Conservation (phyloP, 805 yeast species). For the Candida insectalens region DNA sequence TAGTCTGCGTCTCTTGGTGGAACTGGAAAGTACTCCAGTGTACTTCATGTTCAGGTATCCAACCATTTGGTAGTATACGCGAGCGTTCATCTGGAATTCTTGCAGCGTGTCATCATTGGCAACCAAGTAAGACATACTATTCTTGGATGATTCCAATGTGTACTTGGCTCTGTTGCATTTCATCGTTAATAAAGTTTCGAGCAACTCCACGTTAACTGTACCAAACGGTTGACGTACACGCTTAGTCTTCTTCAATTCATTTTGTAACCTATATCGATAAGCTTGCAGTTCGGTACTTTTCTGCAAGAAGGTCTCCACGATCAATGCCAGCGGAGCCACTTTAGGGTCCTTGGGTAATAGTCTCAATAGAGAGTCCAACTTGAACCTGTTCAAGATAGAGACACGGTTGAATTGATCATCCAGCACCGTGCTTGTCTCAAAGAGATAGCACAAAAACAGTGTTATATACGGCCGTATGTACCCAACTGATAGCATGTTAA, state of each 20-base stretch:
- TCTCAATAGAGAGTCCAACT: conserved; percentile 12
- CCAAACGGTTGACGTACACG: not conserved
- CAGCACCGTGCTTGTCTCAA: conserved; percentile 9
- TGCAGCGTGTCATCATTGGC: too few species aligned
- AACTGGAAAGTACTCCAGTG: not conserved
- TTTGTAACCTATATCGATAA: not conserved
- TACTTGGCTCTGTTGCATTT: too few species aligned
- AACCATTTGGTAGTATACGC: not conserved
- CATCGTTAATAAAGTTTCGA: not conserved
- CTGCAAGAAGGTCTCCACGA: too few species aligned
- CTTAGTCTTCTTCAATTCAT: not conserved
- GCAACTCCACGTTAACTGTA: not conserved
- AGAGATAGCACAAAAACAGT: conserved; percentile 12
- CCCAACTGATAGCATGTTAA: conserved; percentile 19
- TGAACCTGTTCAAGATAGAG: conserved; percentile 15
- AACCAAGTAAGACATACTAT: too few species aligned
- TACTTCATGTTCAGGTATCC: not conserved
- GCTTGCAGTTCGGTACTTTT: not conserved
- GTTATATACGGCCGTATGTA: conserved; percentile 15
- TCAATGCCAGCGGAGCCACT: conserved; percentile 9
- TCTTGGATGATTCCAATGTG: too few species aligned
- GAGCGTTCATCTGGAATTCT: too few species aligned
- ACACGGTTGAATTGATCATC: conserved; percentile 12
- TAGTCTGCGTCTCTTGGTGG: too few species aligned
- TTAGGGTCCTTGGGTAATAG: conserved; percentile 12